These are phyloP conservation scores for Pyricularia sp. DNA, from an alignment of 2,329 filamentous ascomycete genomes.

Conservation along the genomic window DNA sequence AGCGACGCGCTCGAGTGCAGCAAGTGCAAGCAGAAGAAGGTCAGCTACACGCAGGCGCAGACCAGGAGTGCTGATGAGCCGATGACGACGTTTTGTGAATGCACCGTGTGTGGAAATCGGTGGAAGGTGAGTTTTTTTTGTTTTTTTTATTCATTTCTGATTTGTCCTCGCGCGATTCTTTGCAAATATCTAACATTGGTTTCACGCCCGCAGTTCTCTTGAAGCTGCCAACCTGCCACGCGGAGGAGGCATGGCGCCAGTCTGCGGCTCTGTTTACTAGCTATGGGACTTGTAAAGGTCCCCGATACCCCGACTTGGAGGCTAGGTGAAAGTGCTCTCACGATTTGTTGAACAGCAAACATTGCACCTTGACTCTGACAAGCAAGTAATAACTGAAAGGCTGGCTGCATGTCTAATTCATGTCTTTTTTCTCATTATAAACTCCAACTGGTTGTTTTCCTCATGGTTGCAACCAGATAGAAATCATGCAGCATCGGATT, in stretches of 20 bases:
- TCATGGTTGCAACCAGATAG: neutral
- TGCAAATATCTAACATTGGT: neutral
- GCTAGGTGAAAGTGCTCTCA: neutral
- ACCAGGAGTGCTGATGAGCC: conserved; percentile 94
- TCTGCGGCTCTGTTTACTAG: neutral
- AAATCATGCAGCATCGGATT: neutral
- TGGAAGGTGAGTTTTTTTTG: conserved; percentile 51
- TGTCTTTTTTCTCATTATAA: neutral
- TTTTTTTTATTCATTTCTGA: conserved; percentile 7
- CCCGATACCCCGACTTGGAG: neutral
- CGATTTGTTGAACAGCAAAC: neutral
- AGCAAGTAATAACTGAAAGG: neutral
- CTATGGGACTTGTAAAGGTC: neutral
- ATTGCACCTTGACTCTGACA: neutral
- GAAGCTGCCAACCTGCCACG: neutral
- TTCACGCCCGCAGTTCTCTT: neutral
- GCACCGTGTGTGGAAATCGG: conserved; percentile 58
- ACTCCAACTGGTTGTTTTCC: neutral
- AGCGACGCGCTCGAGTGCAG: conserved; percentile 80
- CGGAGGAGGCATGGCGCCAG: neutral
- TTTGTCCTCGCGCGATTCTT: conserved; percentile 9
- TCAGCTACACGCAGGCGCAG: conserved; percentile 93
- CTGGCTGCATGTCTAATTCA: neutral
- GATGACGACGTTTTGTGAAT: conserved; percentile 69
- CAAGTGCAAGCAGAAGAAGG: conserved; percentile 87